Conservation (phyloP, 257 asterid genomes). For the Solanum appendiculatum region DNA sequence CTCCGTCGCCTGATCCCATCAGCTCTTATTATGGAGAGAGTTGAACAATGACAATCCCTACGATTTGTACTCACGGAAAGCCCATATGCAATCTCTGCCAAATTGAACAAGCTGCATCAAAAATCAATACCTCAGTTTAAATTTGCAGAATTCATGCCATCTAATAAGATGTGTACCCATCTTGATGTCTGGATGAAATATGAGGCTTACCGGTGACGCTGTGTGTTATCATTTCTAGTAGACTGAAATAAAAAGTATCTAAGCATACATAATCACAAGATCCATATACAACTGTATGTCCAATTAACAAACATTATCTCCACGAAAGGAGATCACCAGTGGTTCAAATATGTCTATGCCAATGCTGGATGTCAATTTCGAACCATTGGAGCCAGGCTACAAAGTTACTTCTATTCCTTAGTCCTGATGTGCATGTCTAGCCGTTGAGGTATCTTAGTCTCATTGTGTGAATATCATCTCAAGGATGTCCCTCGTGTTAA, state of each 20-base stretch:
- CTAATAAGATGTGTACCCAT: background rate
- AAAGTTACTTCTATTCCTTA: background rate
- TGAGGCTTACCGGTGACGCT: background rate
- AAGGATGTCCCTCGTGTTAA: background rate
- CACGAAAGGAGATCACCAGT: background rate
- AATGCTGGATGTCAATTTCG: background rate
- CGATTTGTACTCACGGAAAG: conserved; percentile 3
- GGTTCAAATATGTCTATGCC: background rate
- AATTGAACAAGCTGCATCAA: conserved; percentile 93
- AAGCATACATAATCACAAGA: background rate
- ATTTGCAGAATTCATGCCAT: conserved; percentile 1
- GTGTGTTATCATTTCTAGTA: background rate
- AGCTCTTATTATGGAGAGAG: conserved; percentile 22
- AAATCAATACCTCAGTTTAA: conserved; percentile 50
- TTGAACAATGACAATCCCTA: background rate
- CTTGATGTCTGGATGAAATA: background rate
- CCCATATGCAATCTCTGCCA: conserved; percentile 61
- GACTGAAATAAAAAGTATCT: background rate
- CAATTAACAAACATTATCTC: background rate
- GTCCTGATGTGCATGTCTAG: background rate
- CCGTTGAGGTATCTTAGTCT: background rate
- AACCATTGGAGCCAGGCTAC: background rate
- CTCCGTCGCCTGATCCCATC: conserved; percentile 25
- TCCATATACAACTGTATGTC: background rate
- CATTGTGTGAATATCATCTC: background rate